Percentiles rank a stretch among this genome's conserved stretches.
phyloP scores from a whole-genome alignment of 805 yeast genomes.

The Candida parachauliodes region DNA sequence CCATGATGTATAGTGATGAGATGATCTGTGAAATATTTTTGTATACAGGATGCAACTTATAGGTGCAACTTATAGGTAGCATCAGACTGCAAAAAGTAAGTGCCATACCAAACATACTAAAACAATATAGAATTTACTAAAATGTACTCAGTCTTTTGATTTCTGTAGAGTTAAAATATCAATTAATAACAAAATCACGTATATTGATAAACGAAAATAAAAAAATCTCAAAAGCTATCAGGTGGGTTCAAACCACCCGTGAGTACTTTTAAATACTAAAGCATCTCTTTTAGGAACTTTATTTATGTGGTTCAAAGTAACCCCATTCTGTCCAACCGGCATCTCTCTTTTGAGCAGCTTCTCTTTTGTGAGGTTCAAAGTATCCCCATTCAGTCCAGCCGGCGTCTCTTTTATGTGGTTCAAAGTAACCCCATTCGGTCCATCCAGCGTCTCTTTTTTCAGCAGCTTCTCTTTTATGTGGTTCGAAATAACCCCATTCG shows the following conservation, averaged over 20 bases:
- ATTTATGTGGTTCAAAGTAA: conserved; percentile 5
- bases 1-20: conserved; percentile 12
- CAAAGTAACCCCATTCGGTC: conserved; percentile 7
- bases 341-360: conserved; percentile 4
- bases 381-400: conserved; percentile 2
- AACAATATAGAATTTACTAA: too few species aligned
- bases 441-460: conserved; percentile 4
- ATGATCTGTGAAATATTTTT: conserved; percentile 1
- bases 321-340: conserved; percentile 5
- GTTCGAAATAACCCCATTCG: conserved; percentile 5
- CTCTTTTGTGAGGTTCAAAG: conserved; percentile 4
- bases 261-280: conserved; percentile 1
- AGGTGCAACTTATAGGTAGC: too few species aligned
- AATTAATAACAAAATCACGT: conserved; percentile 1
- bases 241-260: conserved; percentile 3
- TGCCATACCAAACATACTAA: too few species aligned
- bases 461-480: conserved; percentile 5
- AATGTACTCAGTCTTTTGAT: too few species aligned
- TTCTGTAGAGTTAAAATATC: not conserved
- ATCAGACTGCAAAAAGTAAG: too few species aligned
- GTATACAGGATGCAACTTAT: conserved; percentile 5
- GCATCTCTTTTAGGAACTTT: not conserved
- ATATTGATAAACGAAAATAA: not conserved
- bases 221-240: not conserved
- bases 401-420: conserved; percentile 5